Evolutionary conservation across 257 asterid genomes (phyloP).

Genomic region (Solanum arcanum): DNA sequence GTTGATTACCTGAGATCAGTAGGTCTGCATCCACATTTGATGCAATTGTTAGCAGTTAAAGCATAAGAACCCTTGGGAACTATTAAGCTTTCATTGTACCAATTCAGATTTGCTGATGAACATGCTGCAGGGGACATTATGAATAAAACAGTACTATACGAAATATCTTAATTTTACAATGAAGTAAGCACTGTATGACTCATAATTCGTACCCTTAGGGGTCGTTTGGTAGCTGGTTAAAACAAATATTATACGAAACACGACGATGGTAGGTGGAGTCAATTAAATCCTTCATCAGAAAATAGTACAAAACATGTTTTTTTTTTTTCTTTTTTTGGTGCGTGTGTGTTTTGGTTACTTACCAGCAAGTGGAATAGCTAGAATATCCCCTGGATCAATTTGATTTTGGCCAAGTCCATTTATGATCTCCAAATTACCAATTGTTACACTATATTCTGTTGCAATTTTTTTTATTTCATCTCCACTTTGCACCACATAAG

Average conservation of each 20-base stretch:
- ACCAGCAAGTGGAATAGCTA: slow-evolving; percentile 13
- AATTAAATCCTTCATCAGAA: neutral
- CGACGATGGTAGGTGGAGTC: neutral
- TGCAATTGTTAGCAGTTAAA: slow-evolving; percentile 3
- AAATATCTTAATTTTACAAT: neutral
- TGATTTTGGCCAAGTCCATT: slow-evolving; percentile 8
- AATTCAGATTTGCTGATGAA: slow-evolving; percentile 8
- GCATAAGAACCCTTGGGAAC: slow-evolving; percentile 10
- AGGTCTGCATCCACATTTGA: slow-evolving; percentile 6
- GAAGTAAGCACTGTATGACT: neutral
- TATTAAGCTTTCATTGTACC: slow-evolving; percentile 12
- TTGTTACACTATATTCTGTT: neutral
- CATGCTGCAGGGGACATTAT: neutral
- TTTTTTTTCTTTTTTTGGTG: neutral
- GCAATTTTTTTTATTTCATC: neutral
- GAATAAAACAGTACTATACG: neutral
- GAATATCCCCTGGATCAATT: slow-evolving; percentile 5
- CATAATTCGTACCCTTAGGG: too few relatives aligned
- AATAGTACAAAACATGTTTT: neutral
- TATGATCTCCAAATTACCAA: neutral
- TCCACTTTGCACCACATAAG: slow-evolving; percentile 4
- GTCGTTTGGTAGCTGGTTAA: too few relatives aligned
- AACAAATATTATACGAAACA: neutral
- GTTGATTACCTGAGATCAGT: neutral
- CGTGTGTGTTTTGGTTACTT: neutral